Percentiles rank a stretch among this genome's conserved stretches.
These are phyloP conservation scores for Madurella mycetomatis DNA, from an alignment of 2,329 filamentous ascomycete genomes.

Conservation along the genomic window DNA sequence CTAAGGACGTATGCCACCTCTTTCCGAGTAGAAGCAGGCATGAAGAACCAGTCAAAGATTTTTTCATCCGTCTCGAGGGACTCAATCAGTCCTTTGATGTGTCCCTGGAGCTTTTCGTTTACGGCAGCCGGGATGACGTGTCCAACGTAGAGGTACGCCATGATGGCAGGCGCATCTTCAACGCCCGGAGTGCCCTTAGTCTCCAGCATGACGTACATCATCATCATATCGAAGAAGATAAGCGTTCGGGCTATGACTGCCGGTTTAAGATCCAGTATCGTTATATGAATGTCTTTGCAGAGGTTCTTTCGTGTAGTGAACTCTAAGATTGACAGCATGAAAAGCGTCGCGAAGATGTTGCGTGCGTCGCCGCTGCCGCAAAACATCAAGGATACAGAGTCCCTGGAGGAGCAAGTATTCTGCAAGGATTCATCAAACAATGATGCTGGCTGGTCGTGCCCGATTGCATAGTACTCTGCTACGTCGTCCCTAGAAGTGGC, in stretches of 20 bases:
- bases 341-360: slow-evolving; percentile 21
- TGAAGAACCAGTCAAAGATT: slow-evolving; percentile 5
- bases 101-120: slow-evolving; percentile 15
- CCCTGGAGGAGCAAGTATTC: not conserved
- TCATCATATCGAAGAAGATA: slow-evolving; percentile 21
- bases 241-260: slow-evolving; percentile 25
- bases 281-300: slow-evolving; percentile 21
- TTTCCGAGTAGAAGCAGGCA: slow-evolving; percentile 4
- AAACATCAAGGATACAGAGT: slow-evolving; percentile 21
- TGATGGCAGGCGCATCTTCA: slow-evolving; percentile 15
- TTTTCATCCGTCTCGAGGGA: slow-evolving; percentile 14
- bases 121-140: slow-evolving; percentile 21
- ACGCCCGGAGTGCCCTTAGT: not conserved
- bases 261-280: slow-evolving; percentile 24
- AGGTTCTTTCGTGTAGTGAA: not conserved
- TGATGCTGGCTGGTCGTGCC: slow-evolving; percentile 18
- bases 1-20: slow-evolving; percentile 16
- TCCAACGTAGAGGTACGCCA: slow-evolving; percentile 23
- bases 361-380: slow-evolving; percentile 26
- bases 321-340: not conserved
- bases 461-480: slow-evolving; percentile 21
- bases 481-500: slow-evolving; percentile 2
- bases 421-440: slow-evolving; percentile 10
- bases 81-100: slow-evolving; percentile 19
- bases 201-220: not conserved